Evolutionary conservation across 768 basidiomycete genomes (phyloP).

Genomic region (Lactarius pseudohatsudake): DNA sequence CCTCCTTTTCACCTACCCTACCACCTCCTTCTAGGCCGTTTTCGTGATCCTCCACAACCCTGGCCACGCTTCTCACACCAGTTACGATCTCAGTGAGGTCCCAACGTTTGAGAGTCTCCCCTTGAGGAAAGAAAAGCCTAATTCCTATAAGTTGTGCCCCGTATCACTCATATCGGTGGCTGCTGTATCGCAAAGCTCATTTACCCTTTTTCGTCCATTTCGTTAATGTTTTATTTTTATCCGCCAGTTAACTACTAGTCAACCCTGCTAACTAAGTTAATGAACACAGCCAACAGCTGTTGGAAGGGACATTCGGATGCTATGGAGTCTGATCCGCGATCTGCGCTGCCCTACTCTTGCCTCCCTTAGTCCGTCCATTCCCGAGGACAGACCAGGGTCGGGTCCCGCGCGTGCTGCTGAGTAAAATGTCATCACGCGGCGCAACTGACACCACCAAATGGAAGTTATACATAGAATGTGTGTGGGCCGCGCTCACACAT

Average conservation of each 20-base stretch:
- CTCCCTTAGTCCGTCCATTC: constrained; percentile 13
- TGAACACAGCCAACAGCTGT: background rate
- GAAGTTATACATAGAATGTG: constrained; percentile 1
- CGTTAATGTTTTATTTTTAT: background rate
- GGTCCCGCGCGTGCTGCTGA: constrained; percentile 1
- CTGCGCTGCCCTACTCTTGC: constrained; percentile 3
- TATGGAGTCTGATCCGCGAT: constrained; percentile 20
- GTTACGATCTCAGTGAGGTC: constrained; percentile 2
- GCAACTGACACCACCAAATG: constrained; percentile 5
- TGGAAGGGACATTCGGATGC: constrained; percentile 10
- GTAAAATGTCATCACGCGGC: background rate
- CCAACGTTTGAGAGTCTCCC: background rate
- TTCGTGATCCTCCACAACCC: constrained; percentile 13
- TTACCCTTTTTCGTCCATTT: constrained; percentile 19
- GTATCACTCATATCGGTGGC: background rate
- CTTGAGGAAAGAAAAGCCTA: constrained; percentile 3
- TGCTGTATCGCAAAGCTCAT: constrained; percentile 4
- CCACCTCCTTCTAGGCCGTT: constrained; percentile 10
- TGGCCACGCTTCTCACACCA: constrained; percentile 16
- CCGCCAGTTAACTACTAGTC: constrained; percentile 16
- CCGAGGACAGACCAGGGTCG: constrained; percentile 7
- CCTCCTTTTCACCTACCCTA: background rate
- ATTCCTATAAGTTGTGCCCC: background rate
- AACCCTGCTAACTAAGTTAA: background rate
- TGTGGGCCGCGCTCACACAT: background rate